Conservation (phyloP, 345 rosid species). For the Carallia brachiata region DNA sequence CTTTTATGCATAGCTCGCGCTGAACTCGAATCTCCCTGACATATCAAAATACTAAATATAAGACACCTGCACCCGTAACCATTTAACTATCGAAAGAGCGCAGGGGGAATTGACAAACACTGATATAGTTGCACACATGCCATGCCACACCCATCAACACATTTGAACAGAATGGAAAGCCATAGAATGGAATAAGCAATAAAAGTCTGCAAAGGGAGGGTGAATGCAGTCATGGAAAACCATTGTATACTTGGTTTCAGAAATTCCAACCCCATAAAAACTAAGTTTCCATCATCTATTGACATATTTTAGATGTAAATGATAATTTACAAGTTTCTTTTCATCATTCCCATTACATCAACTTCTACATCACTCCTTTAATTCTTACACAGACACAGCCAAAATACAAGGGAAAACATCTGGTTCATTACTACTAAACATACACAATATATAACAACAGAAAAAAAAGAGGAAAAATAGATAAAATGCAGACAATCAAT, state of each 20-base stretch:
- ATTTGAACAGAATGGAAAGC: too few relatives aligned
- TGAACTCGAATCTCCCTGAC: conserved; percentile 55
- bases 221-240: background rate
- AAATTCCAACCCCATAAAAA: background rate
- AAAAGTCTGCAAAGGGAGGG: too few relatives aligned
- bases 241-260: too few relatives aligned
- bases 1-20: conserved; percentile 40
- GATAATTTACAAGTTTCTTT: background rate
- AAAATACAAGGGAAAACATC: too few relatives aligned
- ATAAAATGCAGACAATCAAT: conserved; percentile 9
- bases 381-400: too few relatives aligned
- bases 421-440: too few relatives aligned
- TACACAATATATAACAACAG: background rate
- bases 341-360: too few relatives aligned
- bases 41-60: background rate
- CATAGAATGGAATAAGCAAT: too few relatives aligned
- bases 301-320: too few relatives aligned
- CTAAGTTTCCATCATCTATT: background rate
- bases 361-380: too few relatives aligned
- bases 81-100: background rate
- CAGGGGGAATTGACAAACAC: background rate
- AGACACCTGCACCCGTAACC: background rate
- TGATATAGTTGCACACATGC: conserved; percentile 46
- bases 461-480: conserved; percentile 1
- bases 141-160: conserved; percentile 36